A percentile compares a stretch with the other conserved stretches of the same genome.
Conservation (phyloP, 306 rosid genomes). For the Mucuna pruriens region DNA sequence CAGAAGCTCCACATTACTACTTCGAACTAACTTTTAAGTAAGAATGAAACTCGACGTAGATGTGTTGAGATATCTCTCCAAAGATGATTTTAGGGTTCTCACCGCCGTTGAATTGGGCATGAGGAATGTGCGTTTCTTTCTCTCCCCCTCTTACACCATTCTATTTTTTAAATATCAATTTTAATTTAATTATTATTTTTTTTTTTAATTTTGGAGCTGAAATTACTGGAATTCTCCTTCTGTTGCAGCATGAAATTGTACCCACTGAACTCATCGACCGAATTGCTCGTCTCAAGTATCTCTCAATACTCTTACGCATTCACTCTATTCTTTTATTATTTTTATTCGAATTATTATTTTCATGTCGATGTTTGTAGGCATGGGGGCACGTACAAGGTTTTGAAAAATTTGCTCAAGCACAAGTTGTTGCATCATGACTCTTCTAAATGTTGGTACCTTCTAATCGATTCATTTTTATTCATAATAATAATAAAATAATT, state of each 20-base stretch:
- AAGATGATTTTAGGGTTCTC: constrained; percentile 94
- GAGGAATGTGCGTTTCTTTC: constrained; percentile 63
- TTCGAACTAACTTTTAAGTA: neutral
- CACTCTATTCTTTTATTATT: neutral
- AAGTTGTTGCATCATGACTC: constrained; percentile 92
- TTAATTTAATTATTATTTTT: neutral
- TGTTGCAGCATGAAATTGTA: constrained; percentile 77
- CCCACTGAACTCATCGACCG: constrained; percentile 77
- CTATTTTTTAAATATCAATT: neutral
- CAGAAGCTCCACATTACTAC: neutral
- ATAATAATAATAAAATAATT: no score
- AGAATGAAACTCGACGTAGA: constrained; percentile 83
- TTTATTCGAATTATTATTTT: neutral
- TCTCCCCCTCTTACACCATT: neutral
- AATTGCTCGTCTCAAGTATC: constrained; percentile 56
- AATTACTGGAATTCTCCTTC: neutral
- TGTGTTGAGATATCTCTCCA: constrained; percentile 77
- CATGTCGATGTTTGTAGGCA: constrained; percentile 52
- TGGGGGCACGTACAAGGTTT: constrained; percentile 89
- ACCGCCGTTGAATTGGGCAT: constrained; percentile 93
- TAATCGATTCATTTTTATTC: neutral
- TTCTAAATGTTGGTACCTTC: constrained; percentile 74
- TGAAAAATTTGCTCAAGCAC: constrained; percentile 84
- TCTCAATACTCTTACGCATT: neutral
- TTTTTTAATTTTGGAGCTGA: neutral